These are phyloP conservation scores for Schwanniomyces yamadae DNA, from an alignment of 805 yeast genomes.

Conservation along the genomic window DNA sequence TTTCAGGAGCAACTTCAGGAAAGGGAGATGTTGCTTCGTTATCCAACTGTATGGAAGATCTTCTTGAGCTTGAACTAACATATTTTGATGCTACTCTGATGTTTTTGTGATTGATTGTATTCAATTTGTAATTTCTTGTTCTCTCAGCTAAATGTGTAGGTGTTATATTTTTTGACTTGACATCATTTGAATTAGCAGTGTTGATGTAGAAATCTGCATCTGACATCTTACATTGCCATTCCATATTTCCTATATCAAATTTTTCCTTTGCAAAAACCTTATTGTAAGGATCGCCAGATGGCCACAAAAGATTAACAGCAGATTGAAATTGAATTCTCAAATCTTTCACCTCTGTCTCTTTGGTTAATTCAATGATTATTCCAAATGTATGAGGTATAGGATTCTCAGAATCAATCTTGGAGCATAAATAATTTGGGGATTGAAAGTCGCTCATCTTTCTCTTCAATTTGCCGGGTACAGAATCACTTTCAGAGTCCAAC, in stretches of 20 bases:
- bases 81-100: conserved; percentile 5
- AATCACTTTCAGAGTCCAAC: conserved; percentile 2
- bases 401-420: conserved; percentile 36
- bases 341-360: conserved; percentile 36
- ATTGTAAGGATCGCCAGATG: conserved; percentile 50
- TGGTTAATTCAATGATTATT: conserved; percentile 44
- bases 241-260: conserved; percentile 46
- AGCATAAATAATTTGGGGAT: conserved; percentile 37
- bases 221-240: conserved; percentile 43
- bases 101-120: conserved; percentile 20
- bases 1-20: conserved; percentile 4
- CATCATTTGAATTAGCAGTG: conserved; percentile 42
- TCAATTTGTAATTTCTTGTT: conserved; percentile 31
- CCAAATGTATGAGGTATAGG: conserved; percentile 56
- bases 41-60: conserved; percentile 10
- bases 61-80: conserved; percentile 13
- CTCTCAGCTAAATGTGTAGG: conserved; percentile 45
- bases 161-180: conserved; percentile 38
- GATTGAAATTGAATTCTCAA: conserved; percentile 45
- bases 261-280: conserved; percentile 44
- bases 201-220: conserved; percentile 48
- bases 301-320: conserved; percentile 49
- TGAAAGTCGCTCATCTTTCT: conserved; percentile 22
- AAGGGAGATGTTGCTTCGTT: background rate
- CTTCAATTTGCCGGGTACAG: conserved; percentile 12